Base-by-base conservation (phyloP, 2,329 filamentous ascomycete genomes). In the Thyridium curvatum region DNA sequence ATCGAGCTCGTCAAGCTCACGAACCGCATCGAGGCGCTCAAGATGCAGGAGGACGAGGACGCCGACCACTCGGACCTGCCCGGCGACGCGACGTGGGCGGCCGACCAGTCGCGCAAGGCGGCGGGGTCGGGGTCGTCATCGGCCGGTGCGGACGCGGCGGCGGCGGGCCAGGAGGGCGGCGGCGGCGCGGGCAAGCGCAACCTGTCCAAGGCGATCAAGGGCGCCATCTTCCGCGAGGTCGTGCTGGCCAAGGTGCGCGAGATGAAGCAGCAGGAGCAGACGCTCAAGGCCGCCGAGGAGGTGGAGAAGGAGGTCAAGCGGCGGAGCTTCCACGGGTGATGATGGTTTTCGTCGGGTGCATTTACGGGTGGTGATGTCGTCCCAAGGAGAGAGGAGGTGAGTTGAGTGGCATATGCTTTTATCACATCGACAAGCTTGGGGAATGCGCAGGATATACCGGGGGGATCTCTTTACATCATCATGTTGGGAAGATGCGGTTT, bases 1-100 rank as follows among this genome's bases (percentile, higher is more conserved):
- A 94, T 98, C 67, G 88, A 97, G 65, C 82, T 95, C 55, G 86
- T 97, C 71, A 96, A 94, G 68, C 79, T 98, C 39, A 82, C 88
- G 48, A 96, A 96, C 67, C 86, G 91, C 47, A 97, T 98, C 67
- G 88, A 95, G 60, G 77, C 86, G 26, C 83, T 98, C 68, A 94
- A 89, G 68, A 84, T 94, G 70, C 84, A 93, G 60, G 90, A 95
- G 55, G 21, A n/a, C n/a, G 89, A 95, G 48, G 88, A 84, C 48
- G 69, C 72, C 6, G 80, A 93, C 43, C 80, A 87, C 48, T 84
- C 86, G 41, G 82, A 82, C 42, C 80, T 90, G 54, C 79, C 81
- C 18, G 74, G 74, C 38, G 77, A 85, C 50, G 60, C 79, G 29
- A 68, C 71, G 31, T 65, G 76, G 38, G 77, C 81, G 29, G 75